Percentiles rank a stretch among this genome's conserved stretches.
Conservation (phyloP, 106 monocot species). For the Apostasia shenzhenica region DNA sequence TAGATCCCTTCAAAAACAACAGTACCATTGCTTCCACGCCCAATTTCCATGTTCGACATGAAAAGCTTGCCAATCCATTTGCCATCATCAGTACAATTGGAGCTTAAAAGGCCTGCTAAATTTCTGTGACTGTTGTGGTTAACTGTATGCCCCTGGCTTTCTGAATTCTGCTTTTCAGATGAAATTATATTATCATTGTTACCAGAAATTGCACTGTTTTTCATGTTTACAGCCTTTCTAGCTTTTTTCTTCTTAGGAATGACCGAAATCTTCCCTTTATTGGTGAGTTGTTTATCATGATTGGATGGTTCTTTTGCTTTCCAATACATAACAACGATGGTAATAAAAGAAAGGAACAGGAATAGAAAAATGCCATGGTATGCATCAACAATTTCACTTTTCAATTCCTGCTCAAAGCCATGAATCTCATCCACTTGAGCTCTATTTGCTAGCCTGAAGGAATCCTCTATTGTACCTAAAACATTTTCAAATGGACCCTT, state of each 20-base stretch:
- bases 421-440: neutral
- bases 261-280: conserved; percentile 23
- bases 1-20: conserved; percentile 83
- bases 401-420: conserved; percentile 5
- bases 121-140: conserved; percentile 9
- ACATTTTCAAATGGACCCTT: conserved; percentile 3
- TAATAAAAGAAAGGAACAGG: conserved; percentile 11
- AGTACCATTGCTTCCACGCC: conserved; percentile 95
- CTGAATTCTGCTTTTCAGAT: conserved; percentile 19
- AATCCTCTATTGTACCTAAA: conserved; percentile 5
- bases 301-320: conserved; percentile 18
- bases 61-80: conserved; percentile 68
- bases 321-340: conserved; percentile 10
- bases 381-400: neutral
- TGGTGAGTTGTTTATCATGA: conserved; percentile 23
- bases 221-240: conserved; percentile 38
- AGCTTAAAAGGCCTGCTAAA: conserved; percentile 10
- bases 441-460: conserved; percentile 5
- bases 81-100: conserved; percentile 29
- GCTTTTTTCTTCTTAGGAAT: conserved; percentile 60
- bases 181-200: conserved; percentile 7
- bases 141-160: conserved; percentile 4
- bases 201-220: conserved; percentile 10
- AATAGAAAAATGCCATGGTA: conserved; percentile 8
- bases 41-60: conserved; percentile 80